Base-by-base conservation (phyloP, 768 basidiomycete species). In the Obba rivulosa region DNA sequence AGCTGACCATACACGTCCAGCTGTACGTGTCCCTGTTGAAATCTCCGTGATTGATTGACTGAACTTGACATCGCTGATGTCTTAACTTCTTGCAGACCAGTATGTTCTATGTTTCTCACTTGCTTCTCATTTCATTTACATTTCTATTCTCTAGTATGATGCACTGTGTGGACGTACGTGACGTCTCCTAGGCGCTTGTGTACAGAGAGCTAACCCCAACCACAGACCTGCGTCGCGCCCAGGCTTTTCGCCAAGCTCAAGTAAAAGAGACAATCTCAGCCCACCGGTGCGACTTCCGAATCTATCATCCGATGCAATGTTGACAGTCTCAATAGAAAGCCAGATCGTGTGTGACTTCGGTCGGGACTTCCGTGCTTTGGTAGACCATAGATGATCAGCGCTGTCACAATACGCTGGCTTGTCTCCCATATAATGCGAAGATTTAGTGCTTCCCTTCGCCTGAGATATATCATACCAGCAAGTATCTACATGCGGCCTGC, bases 141-240 rank as follows among this genome's bases (percentile, higher is more conserved):
- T 58, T 36, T 22, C 28, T 22, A 4, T 38, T 47, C 2, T 48
- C 22, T 58, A 89, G 85, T 69, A 78, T 91, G 83, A 93, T 93
- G 89, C 92, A 93, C 73, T 93, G 90, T 61, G 87, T 84, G 46
- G 89, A 93, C 57, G 89, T 91, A 71, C 49, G 86, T 73, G 34
- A 22, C 24, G 4, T 20, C 25, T 45, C 24, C 20, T n/a, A 20
- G 16, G 39, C 22, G 8, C 37, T 40, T 22, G 17, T 7, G 13
- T 13, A 13, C 7, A 31, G 7, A 7, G 5, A 31, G 55, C 46
- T 37, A 10, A 51, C 41, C 4, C 24, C 24, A 55, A 22, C 47
- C 4, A 21, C 41, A 67, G 74, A 70, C 67, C 55, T 73, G 78
- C 57, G 78, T 81, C 53, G 90, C 81, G 48, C 88, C 91, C 60